phyloP scores from a whole-genome alignment of 176 grass and related monocot species.

The Zizania latifolia region DNA sequence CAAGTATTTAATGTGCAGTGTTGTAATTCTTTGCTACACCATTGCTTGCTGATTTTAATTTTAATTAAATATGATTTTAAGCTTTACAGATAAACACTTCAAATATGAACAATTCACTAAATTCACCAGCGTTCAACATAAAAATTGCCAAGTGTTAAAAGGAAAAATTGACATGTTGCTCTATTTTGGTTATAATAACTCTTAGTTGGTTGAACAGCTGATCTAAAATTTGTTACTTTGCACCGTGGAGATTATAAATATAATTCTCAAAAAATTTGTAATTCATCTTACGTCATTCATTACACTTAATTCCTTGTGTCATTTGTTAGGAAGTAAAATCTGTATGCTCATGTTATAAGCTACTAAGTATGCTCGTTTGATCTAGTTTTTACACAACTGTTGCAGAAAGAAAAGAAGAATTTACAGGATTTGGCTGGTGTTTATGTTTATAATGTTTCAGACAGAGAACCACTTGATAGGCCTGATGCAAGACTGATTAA shows the following conservation, averaged over 20 bases:
- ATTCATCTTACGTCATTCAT: background rate
- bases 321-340: background rate
- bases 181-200: background rate
- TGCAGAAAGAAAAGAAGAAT: conserved; percentile 96
- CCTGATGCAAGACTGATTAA: conserved; percentile 87
- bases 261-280: conserved; percentile 2
- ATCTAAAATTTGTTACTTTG: background rate
- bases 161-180: background rate
- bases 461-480: conserved; percentile 71
- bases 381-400: conserved; percentile 21
- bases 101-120: background rate
- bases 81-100: background rate
- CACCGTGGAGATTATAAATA: conserved; percentile 1
- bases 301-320: background rate
- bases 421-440: conserved; percentile 78
- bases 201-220: conserved; percentile 7
- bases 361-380: conserved; percentile 1
- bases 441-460: conserved; percentile 79
- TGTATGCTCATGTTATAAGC: background rate
- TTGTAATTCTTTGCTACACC: background rate
- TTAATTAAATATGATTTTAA: conserved; percentile 9
- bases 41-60: conserved; percentile 12
- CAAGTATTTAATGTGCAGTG: background rate
- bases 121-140: background rate
- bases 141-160: background rate